Evolutionary conservation across 2,329 filamentous ascomycete species (phyloP).

Genomic region (Rhexocercosporidium sp.): DNA sequence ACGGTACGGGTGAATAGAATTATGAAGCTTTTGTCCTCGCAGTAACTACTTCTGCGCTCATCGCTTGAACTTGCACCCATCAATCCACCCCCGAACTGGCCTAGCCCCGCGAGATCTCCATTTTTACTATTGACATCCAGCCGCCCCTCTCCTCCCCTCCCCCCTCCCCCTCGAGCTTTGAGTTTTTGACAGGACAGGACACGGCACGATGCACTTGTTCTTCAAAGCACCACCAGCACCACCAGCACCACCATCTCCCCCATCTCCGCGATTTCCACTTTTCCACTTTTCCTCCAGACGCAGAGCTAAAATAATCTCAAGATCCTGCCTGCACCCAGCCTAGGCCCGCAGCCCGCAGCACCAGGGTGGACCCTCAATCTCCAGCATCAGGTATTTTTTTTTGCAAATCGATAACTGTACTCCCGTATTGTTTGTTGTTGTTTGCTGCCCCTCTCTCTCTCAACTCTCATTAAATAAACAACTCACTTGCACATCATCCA

Average conservation of each 20-base stretch:
- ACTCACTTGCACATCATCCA: too few species aligned
- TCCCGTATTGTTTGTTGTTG: too few species aligned
- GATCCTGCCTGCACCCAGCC: background rate
- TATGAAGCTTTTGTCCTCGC: background rate
- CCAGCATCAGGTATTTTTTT: slow-evolving; percentile 5
- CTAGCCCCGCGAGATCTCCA: background rate
- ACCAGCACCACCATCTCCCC: background rate
- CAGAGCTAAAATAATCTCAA: slow-evolving; percentile 9
- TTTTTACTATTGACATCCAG: background rate
- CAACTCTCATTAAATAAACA: too few species aligned
- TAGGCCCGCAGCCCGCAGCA: background rate
- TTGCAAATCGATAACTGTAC: too few species aligned
- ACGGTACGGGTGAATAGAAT: too few species aligned
- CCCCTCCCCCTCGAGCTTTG: too few species aligned
- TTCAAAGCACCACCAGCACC: background rate
- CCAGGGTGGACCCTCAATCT: slow-evolving; percentile 7
- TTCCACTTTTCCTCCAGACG: slow-evolving; percentile 10
- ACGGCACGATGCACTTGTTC: background rate
- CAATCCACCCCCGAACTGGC: too few species aligned
- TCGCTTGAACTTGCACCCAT: too few species aligned
- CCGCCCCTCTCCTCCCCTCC: too few species aligned
- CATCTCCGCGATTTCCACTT: slow-evolving; percentile 1
- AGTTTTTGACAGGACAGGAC: background rate
- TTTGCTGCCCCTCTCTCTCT: too few species aligned
- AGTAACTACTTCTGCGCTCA: background rate